Base-by-base conservation (phyloP, 2,329 filamentous ascomycete genomes). In the Ustulina deusta region DNA sequence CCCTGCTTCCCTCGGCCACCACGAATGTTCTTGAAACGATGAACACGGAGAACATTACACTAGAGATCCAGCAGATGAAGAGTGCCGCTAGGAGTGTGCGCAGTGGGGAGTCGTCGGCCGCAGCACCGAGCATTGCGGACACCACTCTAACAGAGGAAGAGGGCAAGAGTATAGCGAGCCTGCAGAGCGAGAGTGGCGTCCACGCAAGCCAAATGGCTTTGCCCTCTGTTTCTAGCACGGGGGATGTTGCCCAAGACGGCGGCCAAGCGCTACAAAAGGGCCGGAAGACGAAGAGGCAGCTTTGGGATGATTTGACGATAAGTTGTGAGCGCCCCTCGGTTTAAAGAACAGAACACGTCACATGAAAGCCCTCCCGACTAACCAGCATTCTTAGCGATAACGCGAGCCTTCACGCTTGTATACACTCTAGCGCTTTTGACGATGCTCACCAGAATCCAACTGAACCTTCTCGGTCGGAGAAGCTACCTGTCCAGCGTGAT, bases 301-400 rank as follows among this genome's bases (percentile, higher is more conserved):
- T 99, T 51, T 99, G 96, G 96, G 94, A 97, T 79, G 95, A 99
- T 77, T 87, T 99, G 80, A 97, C 97, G 77, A 97, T 98, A 73
- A 94, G 91, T 81, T 94, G 94, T 97, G 82, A 78, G 91, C 44
- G 46, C 84, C 11, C 62, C 49, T 29, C 22, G n/a, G 32, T 46
- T 51, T 15, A 11, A 25, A 15, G 11, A 42, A 46, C n/a, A 29
- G 36, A 42, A 25, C 32, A 20, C 36, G 2, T 27, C 1, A 15
- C 17, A 7, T 46, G 25, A 48, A 55, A 13, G 17, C 22, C 25
- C 54, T 27, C 22, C 40, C 29, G 9, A 57, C 66, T 71, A 54
- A 71, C 56, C n/a, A 3, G 13, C 34, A 60, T 40, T 68, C 61
- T 2, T 73, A 96, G 94, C 96, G 9, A 92, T 98, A 75, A 96